Evolutionary conservation across 2,329 filamentous ascomycete species (phyloP), one percentile per base, ranked within the genome.

Genomic region (Colletotrichum sp.): DNA sequence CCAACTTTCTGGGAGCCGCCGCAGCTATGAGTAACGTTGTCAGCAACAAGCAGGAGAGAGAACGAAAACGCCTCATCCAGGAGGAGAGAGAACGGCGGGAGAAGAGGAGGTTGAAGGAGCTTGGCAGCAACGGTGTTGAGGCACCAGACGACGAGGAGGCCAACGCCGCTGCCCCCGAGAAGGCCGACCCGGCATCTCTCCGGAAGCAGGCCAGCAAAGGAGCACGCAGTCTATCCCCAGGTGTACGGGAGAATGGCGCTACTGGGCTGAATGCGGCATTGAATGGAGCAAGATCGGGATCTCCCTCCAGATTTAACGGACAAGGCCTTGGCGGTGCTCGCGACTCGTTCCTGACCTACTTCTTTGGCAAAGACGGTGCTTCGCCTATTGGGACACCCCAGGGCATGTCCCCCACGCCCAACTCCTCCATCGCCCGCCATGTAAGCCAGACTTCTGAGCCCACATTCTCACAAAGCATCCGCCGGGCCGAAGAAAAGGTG

Each of bases 1-100:
- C 97, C 64, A 99, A 99, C 85, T 99, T 99, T 87, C 91, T 98
- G 18, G 97, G 97, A 59, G 97, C 97, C 18, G 96, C 97, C 26
- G 96, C 96, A 43, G 97, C 97, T 77, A 99, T 99, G 97, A 96
- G 95, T 79, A 96, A 97, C 63, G 96, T 99, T 62, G 97, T 99
- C 76, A 95, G 92, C 82, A 96, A 94, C 82, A 98, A 97, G 86
- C 96, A 98, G 83, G 97, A 99, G 79, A 94, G 96, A 79, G 96
- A 99, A 85, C 94, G 95, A 84, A 96, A 95, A 84, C 91, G 90
- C 52, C 85, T 94, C 56, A 88, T 95, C 21, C 94, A 95, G 73
- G 96, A 98, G 80, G 96, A 98, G 84, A 92, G 94, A 79, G 94
- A 96, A 78, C 95, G 95, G 82, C 92, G 96, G 65, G 96, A 98